Percentiles rank a stretch among this genome's conserved stretches.
Evolutionary conservation across 805 yeast genomes (phyloP).

Genomic region (Kuraishia borneana): DNA sequence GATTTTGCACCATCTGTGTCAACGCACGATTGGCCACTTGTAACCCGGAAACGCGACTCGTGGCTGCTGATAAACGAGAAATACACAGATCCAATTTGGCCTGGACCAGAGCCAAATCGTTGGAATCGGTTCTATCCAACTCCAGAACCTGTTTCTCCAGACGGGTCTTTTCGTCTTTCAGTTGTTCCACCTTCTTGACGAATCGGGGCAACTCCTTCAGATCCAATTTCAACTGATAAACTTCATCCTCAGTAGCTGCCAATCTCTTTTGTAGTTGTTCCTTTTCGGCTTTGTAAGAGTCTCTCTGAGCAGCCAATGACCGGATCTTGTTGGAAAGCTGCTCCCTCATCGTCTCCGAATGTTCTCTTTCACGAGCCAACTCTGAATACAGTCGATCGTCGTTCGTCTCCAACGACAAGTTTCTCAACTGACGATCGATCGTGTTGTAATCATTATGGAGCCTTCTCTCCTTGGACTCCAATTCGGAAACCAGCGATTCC

Average conservation of each 20-base stretch:
- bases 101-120: too few relatives aligned
- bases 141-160: background rate
- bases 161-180: background rate
- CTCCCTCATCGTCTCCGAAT: background rate
- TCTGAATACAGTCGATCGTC: slow-evolving; percentile 7
- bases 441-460: background rate
- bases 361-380: slow-evolving; percentile 8
- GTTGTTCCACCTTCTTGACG: background rate
- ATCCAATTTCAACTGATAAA: background rate
- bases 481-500: background rate
- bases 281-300: background rate
- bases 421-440: slow-evolving; percentile 2
- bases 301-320: slow-evolving; percentile 19
- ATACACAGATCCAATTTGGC: too few relatives aligned
- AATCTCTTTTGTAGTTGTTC: slow-evolving; percentile 1
- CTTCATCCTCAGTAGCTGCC: slow-evolving; percentile 1
- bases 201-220: too few relatives aligned
- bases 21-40: background rate
- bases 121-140: background rate
- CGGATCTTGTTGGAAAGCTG: slow-evolving; percentile 9
- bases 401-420: slow-evolving; percentile 3
- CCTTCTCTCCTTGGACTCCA: background rate
- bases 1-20: background rate
- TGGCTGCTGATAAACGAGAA: too few relatives aligned
- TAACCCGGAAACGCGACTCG: too few relatives aligned